Conservation (phyloP, 2,329 filamentous ascomycete genomes). For the Bipolaris bicolor region DNA sequence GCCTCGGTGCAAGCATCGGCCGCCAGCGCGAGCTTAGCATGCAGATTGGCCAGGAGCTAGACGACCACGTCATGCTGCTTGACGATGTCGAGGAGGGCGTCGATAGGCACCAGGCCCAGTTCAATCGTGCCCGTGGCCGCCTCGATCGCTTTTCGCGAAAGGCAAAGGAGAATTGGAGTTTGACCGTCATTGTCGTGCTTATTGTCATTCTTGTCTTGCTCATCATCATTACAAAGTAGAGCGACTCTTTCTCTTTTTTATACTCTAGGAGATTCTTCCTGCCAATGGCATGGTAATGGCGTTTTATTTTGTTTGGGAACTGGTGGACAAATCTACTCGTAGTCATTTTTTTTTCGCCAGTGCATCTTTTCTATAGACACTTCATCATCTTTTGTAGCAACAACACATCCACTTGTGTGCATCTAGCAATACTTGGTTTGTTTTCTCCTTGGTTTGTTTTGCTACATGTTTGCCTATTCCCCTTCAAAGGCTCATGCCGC, state of each 20-base stretch:
- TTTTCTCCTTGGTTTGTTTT: background rate
- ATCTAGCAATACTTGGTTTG: background rate
- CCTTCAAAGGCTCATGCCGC: no score
- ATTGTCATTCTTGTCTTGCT: conserved; percentile 83
- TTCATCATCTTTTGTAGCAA: background rate
- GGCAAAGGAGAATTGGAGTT: conserved; percentile 85
- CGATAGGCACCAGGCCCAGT: conserved; percentile 76
- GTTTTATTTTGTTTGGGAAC: background rate
- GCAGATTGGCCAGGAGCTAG: conserved; percentile 94
- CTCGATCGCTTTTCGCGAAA: conserved; percentile 74
- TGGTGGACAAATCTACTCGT: no score
- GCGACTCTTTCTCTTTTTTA: no score
- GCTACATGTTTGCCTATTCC: background rate
- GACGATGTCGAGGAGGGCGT: conserved; percentile 86
- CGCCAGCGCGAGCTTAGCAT: conserved; percentile 91
- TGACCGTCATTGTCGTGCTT: conserved; percentile 78
- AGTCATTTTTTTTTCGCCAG: no score
- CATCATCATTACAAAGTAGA: conserved; percentile 67
- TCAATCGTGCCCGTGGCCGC: conserved; percentile 75
- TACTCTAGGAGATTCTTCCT: background rate
- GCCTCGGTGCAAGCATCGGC: conserved; percentile 81
- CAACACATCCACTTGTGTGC: background rate
- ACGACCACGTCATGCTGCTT: conserved; percentile 84
- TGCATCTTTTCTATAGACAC: background rate
- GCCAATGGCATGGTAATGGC: conserved; percentile 5